Base-by-base conservation (phyloP, 306 rosid species). In the Astragalus glycyphyllos region DNA sequence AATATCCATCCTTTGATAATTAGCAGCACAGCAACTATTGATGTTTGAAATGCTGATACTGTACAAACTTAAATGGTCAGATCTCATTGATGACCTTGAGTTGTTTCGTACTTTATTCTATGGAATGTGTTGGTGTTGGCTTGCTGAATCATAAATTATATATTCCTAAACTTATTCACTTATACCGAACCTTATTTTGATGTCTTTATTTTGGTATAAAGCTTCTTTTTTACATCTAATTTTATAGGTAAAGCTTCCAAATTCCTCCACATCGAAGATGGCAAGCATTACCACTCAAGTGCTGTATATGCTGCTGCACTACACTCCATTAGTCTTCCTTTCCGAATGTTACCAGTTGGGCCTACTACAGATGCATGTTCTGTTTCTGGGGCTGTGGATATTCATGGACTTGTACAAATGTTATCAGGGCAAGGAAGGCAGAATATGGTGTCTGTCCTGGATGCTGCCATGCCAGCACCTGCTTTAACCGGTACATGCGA, bases 401-500 rank as follows among this genome's bases (percentile, higher is more conserved):
- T 93, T 70, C 86, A 75, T 81, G 97, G 75, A 69, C 49, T 88
- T 68, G 66, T 90, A 69, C 89, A 86, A 78, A 88, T 88, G 77
- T 81, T 90, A 72, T 68, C 94, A 20, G 92, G 90, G 71, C 92
- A 86, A 57, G 86, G 80, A 40, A 83, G 97, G 84, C 93, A 85
- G 57, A 90, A 90, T 80, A 83, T 81, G 89, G 94, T 90, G 80
- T 62, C 88, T 54, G 83, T 90, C 78, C 73, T 90, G 48, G 98
- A 93, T 68, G 90, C 82, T 74, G 87, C 97, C 60, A 85, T 90
- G 88, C 98, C 98, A 29, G 89, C 91, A 34, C 97, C 90, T 77
- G 71, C 89, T 80, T 83, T 87, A 69, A 72, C 63, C 35, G 97
- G 97, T 93, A 88, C 59, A 42, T 55, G 8, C 63, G 65, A 60